Evolutionary conservation across 805 yeast genomes (phyloP).

Genomic region (Candida loeiensis): DNA sequence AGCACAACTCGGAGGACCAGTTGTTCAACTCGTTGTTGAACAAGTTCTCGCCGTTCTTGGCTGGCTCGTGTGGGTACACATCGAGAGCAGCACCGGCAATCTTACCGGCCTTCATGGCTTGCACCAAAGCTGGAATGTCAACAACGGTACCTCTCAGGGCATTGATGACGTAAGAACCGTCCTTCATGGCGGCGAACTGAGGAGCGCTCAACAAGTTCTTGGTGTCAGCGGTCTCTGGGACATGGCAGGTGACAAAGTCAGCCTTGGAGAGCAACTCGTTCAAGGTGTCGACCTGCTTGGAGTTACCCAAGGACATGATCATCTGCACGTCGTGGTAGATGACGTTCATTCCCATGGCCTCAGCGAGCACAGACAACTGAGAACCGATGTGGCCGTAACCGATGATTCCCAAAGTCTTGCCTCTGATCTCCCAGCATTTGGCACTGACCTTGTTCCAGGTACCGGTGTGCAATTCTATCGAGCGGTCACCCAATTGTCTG

Average conservation of each 20-base stretch:
- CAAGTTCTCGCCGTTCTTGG: slow-evolving; percentile 84
- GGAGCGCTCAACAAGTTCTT: slow-evolving; percentile 83
- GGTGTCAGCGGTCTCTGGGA: slow-evolving; percentile 92
- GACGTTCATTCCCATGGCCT: slow-evolving; percentile 96
- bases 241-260: slow-evolving; percentile 91
- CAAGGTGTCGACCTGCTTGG: slow-evolving; percentile 84
- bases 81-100: slow-evolving; percentile 97
- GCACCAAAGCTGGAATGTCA: slow-evolving; percentile 89
- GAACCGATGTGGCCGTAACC: slow-evolving; percentile 99
- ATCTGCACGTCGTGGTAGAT: slow-evolving; percentile 86
- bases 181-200: slow-evolving; percentile 94
- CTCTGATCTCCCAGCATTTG: slow-evolving; percentile 98
- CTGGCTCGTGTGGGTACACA: slow-evolving; percentile 96
- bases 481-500: slow-evolving; percentile 95
- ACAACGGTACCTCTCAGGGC: slow-evolving; percentile 98
- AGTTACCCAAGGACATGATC: slow-evolving; percentile 96
- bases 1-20: slow-evolving; percentile 79
- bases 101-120: slow-evolving; percentile 89
- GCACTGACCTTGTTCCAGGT: slow-evolving; percentile 96
- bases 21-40: slow-evolving; percentile 71
- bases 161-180: slow-evolving; percentile 90
- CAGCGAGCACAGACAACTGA: slow-evolving; percentile 94
- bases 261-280: slow-evolving; percentile 76
- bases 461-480: slow-evolving; percentile 92
- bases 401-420: slow-evolving; percentile 93